These are phyloP conservation scores for Pseudevernia furfuracea DNA, from an alignment of 495 filamentous ascomycete genomes.

Conservation along the genomic window DNA sequence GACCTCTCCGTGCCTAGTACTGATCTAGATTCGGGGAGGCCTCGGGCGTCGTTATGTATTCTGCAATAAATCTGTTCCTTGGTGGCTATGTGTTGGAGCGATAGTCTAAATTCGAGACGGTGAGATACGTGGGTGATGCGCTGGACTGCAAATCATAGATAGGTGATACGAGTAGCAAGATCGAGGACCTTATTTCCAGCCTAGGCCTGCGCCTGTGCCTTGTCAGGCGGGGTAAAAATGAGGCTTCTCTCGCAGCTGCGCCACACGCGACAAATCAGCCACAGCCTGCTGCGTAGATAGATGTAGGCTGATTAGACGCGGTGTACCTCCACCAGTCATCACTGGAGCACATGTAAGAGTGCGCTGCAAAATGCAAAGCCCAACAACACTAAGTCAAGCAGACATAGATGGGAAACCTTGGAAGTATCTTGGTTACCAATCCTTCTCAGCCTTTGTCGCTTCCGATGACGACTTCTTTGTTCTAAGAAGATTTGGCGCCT, in stretches of 20 bases:
- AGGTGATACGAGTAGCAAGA: background rate
- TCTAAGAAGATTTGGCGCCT: background rate
- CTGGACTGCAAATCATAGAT: too few relatives aligned
- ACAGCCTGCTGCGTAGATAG: background rate
- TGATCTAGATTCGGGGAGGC: too few relatives aligned
- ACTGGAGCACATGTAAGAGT: background rate
- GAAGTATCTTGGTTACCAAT: background rate
- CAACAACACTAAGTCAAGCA: background rate
- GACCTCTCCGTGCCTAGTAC: background rate
- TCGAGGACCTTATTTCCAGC: background rate
- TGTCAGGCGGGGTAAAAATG: background rate
- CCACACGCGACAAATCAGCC: background rate
- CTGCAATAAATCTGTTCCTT: too few relatives aligned
- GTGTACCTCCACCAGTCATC: background rate
- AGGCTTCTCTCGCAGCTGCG: background rate
- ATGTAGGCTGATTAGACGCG: background rate
- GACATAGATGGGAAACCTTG: background rate
- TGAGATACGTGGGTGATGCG: too few relatives aligned
- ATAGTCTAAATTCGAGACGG: too few relatives aligned
- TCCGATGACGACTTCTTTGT: conserved; percentile 11
- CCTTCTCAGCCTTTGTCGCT: background rate
- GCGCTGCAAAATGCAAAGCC: background rate
- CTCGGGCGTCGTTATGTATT: too few relatives aligned
- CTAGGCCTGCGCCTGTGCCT: background rate
- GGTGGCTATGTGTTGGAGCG: too few relatives aligned